phyloP scores from a whole-genome alignment of 2,329 filamentous ascomycete species.

The Colletotrichum higginsianum region DNA sequence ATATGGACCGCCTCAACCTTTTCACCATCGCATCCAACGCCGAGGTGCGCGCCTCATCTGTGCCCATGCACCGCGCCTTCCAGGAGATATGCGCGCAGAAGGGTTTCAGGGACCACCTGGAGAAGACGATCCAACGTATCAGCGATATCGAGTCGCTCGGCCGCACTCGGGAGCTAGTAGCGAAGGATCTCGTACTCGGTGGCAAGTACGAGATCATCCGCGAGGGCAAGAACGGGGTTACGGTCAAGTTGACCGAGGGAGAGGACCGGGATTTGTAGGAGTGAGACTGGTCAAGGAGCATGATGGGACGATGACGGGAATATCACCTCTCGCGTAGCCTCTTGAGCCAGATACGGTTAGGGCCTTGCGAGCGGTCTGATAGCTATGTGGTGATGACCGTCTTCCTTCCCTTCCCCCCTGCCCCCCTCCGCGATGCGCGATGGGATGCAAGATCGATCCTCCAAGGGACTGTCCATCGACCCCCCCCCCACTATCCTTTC shows the following conservation, averaged over 20 bases:
- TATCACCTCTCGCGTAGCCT: not conserved
- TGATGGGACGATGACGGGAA: conserved; percentile 25
- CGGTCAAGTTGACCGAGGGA: conserved; percentile 60
- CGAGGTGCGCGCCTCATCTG: conserved; percentile 90
- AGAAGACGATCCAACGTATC: conserved; percentile 76
- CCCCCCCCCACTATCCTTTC: not conserved
- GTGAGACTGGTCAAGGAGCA: not conserved
- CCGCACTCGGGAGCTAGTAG: conserved; percentile 92
- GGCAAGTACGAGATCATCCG: conserved; percentile 80
- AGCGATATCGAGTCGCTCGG: conserved; percentile 93
- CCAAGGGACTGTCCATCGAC: not conserved
- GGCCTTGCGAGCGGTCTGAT: not conserved
- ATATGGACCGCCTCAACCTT: conserved; percentile 93
- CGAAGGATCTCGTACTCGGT: conserved; percentile 91
- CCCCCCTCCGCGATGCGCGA: not conserved
- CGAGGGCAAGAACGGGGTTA: conserved; percentile 55
- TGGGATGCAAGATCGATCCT: conserved; percentile 16
- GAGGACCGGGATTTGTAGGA: conserved; percentile 49
- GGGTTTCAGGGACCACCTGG: conserved; percentile 68
- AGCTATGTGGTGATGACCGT: not conserved
- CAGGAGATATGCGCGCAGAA: conserved; percentile 81
- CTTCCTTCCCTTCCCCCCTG: too few species aligned
- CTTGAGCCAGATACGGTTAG: not conserved
- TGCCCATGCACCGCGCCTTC: conserved; percentile 97
- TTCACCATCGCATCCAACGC: conserved; percentile 93